These are phyloP conservation scores for Stipa capillata DNA, from an alignment of 176 grass and related monocot genomes.

Conservation along the genomic window DNA sequence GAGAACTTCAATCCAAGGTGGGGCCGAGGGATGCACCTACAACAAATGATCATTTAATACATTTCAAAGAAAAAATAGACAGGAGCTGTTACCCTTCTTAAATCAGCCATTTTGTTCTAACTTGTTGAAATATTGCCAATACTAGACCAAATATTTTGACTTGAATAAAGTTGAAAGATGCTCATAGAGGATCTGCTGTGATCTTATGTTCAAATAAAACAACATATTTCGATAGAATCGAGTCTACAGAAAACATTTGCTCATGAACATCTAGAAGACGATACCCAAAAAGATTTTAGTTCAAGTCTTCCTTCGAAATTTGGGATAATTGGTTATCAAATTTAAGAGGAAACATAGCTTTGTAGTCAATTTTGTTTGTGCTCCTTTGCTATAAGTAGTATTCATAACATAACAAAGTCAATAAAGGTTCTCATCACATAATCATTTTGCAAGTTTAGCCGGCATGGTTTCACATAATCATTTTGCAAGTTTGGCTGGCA, in stretches of 20 bases:
- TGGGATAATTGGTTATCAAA: background rate
- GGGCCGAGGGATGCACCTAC: background rate
- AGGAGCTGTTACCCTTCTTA: background rate
- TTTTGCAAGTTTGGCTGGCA: background rate
- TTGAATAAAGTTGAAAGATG: background rate
- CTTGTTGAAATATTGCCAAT: background rate
- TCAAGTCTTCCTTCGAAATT: too few species aligned
- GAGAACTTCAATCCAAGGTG: slow-evolving; percentile 9
- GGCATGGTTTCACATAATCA: too few species aligned
- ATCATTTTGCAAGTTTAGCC: background rate
- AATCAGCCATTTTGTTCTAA: background rate
- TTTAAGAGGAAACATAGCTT: background rate
- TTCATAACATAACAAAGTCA: background rate
- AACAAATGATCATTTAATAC: background rate
- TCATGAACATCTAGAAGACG: background rate
- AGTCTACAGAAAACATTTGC: background rate
- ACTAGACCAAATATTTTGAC: background rate
- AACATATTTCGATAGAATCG: background rate
- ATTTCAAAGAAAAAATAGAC: background rate
- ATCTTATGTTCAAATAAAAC: background rate
- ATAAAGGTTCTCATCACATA: background rate
- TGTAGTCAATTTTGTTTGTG: background rate
- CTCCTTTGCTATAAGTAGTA: background rate
- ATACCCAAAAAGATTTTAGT: background rate
- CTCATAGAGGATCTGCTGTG: background rate